Evolutionary conservation across 225 moss, liverwort and hornwort genomes (phyloP), one percentile per base, ranked within the genome.

Genomic region (Ulota crispa): DNA sequence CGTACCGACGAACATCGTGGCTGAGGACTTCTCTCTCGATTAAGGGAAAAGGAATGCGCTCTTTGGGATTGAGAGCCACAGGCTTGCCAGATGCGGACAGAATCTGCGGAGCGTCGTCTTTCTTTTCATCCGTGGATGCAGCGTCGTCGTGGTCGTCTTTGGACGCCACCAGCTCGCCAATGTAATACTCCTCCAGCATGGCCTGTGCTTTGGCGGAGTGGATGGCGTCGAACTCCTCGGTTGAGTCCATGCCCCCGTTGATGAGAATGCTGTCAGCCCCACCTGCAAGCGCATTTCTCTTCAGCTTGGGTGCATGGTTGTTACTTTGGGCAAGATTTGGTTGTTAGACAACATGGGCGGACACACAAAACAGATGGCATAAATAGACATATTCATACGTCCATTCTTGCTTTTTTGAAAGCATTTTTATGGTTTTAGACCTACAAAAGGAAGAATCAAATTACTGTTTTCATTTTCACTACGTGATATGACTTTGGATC

Each of bases 141-240:
- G 45, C 93, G 20, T 82, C 92, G 8, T 68, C 64, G 15, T 86
- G 73, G 2, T 86, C 80, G 3, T 89, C 87, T 28, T 80, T 85
- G 0, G 92, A 93, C 2, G 78, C 41, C 7, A 82, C 81, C 3
- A 99, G 28, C 1, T 91, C 90, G 37, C 98, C 98, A 1, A 99
- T 87, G 37, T 89, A 91, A 69, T 96, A 99, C 68, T 94, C 92
- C 84, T 92, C 94, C 80, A 99, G 72, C 94, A 99, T 93, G 15
- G 72, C 82, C 80, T 99, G 94, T 3, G 98, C 98, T 83, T 93
- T 95, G 21, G 89, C 91, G 0, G 98, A 99, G 82, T 99, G 98
- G 57, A 99, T 99, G 54, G 91, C 98, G 64, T 99, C 98, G 14
- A 99, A 99, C 80, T 99, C 98, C 72, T 99, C 98, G 0, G 98